Conservation (phyloP, 495 filamentous ascomycete species). For the Astrothelium subdiscretum region DNA sequence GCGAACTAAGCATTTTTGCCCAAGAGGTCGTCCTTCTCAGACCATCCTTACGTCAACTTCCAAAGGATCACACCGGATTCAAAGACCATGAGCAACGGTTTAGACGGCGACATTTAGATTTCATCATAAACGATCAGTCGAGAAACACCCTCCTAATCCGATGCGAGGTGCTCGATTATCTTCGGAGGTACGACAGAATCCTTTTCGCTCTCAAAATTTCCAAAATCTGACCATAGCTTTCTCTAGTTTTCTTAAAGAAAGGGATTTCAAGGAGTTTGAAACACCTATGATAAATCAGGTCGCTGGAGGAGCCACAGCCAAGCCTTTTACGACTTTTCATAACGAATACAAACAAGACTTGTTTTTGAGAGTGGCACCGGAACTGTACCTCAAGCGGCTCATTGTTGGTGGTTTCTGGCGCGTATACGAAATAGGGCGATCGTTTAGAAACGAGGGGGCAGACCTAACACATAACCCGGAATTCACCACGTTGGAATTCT, state of each 20-base stretch:
- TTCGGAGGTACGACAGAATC: conserved; percentile 50
- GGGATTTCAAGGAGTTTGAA: conserved; percentile 88
- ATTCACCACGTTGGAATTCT: conserved; percentile 97
- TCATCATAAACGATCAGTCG: conserved; percentile 86
- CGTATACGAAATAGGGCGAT: conserved; percentile 85
- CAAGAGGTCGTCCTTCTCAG: conserved; percentile 71
- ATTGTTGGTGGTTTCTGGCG: conserved; percentile 86
- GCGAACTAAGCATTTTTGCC: conserved; percentile 91
- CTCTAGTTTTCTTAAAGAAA: conserved; percentile 49
- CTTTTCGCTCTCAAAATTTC: neutral
- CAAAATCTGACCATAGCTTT: neutral
- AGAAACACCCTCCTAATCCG: conserved; percentile 72
- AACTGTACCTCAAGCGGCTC: conserved; percentile 92
- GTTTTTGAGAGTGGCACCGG: conserved; percentile 89
- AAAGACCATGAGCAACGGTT: conserved; percentile 88
- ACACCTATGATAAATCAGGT: conserved; percentile 97
- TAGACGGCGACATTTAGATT: conserved; percentile 83
- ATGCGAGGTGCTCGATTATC: conserved; percentile 71
- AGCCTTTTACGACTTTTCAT: conserved; percentile 89
- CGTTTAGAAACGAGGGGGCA: conserved; percentile 91
- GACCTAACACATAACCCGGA: conserved; percentile 98
- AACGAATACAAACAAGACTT: conserved; percentile 89
- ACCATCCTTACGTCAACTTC: conserved; percentile 88
- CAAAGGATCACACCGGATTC: conserved; percentile 83
- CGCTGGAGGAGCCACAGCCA: conserved; percentile 89